phyloP scores from a whole-genome alignment of 371 early-diverging fungal genomes.

The Mucor velutinosus region DNA sequence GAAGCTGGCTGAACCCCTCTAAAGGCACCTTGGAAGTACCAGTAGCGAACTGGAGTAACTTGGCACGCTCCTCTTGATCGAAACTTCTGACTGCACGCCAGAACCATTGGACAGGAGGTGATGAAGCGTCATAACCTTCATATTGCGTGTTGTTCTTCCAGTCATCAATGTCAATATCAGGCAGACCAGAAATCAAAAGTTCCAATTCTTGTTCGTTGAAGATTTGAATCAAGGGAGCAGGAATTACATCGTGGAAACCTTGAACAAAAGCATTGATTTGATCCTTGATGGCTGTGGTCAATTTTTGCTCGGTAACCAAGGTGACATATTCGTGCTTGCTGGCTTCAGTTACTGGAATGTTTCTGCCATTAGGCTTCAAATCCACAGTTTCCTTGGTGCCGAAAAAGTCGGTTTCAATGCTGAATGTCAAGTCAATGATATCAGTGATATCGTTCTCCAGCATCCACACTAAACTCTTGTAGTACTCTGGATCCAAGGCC shows the following conservation, averaged over 20 bases:
- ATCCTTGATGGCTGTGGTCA: constrained; percentile 87
- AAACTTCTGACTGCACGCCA: constrained; percentile 98
- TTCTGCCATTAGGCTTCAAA: constrained; percentile 87
- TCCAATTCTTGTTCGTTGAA: constrained; percentile 99
- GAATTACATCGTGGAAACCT: constrained; percentile 98
- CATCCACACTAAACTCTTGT: constrained; percentile 98
- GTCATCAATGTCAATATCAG: constrained; percentile 98
- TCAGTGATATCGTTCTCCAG: constrained; percentile 96
- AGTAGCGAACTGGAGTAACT: constrained; percentile 97
- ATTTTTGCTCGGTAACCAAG: constrained; percentile 86
- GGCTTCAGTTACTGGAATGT: constrained; percentile 92
- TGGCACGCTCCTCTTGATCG: constrained; percentile 96
- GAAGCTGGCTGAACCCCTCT: constrained; percentile 93
- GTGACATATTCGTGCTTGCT: constrained; percentile 98
- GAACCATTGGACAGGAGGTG: constrained; percentile 97
- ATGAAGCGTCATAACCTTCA: constrained; percentile 84
- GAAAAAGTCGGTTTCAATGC: constrained; percentile 93
- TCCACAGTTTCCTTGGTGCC: constrained; percentile 86
- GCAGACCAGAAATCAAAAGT: constrained; percentile 96
- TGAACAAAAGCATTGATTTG: constrained; percentile 92
- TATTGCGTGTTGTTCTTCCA: constrained; percentile 99
- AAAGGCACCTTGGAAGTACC: constrained; percentile 98
- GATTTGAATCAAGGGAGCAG: constrained; percentile 85
- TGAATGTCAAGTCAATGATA: constrained; percentile 94
- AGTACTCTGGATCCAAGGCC: constrained; percentile 95